A percentile compares a stretch with the other conserved stretches of the same genome.
Evolutionary conservation across 495 filamentous ascomycete species (phyloP).

Genomic region (Penicillium turbatum): DNA sequence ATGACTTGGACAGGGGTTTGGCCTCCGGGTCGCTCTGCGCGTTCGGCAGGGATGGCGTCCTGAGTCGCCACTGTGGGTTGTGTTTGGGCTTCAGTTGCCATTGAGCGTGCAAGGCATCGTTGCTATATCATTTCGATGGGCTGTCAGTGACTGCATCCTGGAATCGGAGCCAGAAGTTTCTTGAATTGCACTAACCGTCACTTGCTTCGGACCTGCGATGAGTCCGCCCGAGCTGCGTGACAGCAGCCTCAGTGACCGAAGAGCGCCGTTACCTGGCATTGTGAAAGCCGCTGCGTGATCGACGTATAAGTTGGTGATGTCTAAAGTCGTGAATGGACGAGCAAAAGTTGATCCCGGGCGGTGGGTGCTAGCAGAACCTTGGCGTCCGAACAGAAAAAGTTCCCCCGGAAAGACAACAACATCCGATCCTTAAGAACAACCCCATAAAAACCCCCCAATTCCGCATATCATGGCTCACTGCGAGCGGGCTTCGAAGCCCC

Average conservation of each 20-base stretch:
- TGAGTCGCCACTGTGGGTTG: not conserved
- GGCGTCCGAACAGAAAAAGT: constrained; percentile 39
- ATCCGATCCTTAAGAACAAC: constrained; percentile 15
- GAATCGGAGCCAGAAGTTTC: not conserved
- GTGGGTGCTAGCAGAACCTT: constrained; percentile 38
- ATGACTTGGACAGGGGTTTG: constrained; percentile 63
- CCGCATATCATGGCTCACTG: constrained; percentile 59
- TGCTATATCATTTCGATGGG: constrained; percentile 23
- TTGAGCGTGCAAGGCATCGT: constrained; percentile 61
- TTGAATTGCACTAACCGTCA: constrained; percentile 39
- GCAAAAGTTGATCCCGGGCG: constrained; percentile 40
- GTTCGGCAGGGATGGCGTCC: not conserved
- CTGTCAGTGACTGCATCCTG: constrained; percentile 13
- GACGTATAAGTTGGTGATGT: constrained; percentile 11
- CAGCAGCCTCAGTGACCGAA: constrained; percentile 39
- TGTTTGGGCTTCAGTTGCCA: constrained; percentile 66
- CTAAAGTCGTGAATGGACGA: constrained; percentile 20
- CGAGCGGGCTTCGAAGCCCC: constrained; percentile 62
- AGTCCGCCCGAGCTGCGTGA: constrained; percentile 42
- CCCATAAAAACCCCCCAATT: constrained; percentile 13
- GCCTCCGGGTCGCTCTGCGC: constrained; percentile 10
- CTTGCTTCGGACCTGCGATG: constrained; percentile 40
- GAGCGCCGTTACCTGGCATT: constrained; percentile 39
- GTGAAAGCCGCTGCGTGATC: constrained; percentile 10
- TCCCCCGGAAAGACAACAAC: constrained; percentile 33